Conservation (phyloP, 371 early-diverging fungal species). For the Coemansia sp. region DNA sequence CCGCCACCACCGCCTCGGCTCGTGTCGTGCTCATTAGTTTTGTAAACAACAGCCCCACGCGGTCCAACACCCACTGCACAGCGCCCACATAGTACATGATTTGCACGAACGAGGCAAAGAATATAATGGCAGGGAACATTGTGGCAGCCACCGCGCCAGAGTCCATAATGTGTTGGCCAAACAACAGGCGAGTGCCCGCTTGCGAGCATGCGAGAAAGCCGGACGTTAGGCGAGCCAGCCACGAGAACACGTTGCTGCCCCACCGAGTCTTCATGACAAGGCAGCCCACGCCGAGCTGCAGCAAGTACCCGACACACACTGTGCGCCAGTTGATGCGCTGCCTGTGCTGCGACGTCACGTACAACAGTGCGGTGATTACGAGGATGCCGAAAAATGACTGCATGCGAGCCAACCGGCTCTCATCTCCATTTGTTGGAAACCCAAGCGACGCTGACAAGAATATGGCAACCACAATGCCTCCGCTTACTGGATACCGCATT, state of each 20-base stretch:
- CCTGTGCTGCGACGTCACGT: slow-evolving; percentile 62
- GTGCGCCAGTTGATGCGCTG: slow-evolving; percentile 72
- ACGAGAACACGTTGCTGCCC: slow-evolving; percentile 65
- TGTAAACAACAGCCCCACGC: slow-evolving; percentile 69
- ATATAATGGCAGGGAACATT: slow-evolving; percentile 79
- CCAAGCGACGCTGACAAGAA: slow-evolving; percentile 54
- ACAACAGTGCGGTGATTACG: slow-evolving; percentile 60
- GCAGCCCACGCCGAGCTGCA: slow-evolving; percentile 79
- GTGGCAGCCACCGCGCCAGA: slow-evolving; percentile 61
- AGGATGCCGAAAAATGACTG: slow-evolving; percentile 75
- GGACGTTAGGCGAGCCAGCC: slow-evolving; percentile 65
- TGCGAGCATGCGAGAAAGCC: slow-evolving; percentile 66
- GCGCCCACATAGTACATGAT: slow-evolving; percentile 82
- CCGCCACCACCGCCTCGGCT: slow-evolving; percentile 84
- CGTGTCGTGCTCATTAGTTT: slow-evolving; percentile 76
- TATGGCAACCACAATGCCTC: slow-evolving; percentile 57
- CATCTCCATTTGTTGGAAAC: slow-evolving; percentile 56
- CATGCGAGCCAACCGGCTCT: slow-evolving; percentile 67
- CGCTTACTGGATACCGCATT: slow-evolving; percentile 33
- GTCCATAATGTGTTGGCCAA: slow-evolving; percentile 57
- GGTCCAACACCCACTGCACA: slow-evolving; percentile 77
- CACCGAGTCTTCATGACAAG: slow-evolving; percentile 76
- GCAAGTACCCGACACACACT: slow-evolving; percentile 67
- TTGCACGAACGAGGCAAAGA: slow-evolving; percentile 80
- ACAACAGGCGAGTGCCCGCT: slow-evolving; percentile 68